Base-by-base conservation (phyloP, 371 early-diverging fungal genomes). In the Funneliformis caledonium region DNA sequence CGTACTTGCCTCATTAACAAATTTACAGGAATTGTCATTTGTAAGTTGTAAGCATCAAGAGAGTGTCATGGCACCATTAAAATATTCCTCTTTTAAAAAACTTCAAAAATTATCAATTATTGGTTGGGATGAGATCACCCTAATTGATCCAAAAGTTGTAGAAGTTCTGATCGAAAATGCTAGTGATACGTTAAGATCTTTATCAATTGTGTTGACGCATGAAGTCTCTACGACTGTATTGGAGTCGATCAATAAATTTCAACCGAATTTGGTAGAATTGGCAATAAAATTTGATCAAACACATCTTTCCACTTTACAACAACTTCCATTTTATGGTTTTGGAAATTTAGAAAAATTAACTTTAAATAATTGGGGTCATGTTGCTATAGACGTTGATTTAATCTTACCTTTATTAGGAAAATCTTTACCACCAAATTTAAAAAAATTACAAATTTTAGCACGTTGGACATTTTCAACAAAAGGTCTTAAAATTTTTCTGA, bases 61-160 rank as follows among this genome's bases (percentile, higher is more conserved):
- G 47, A 43, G n/a, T 47, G 70, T 70, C 22, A 45, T 70, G 47
- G 26, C n/a, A 19, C 70, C 70, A 26, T 48, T 70, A n/a, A 42
- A 45, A 43, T 70, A 43, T 47, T 16, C 45, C 47, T 70, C 70
- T 45, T 70, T 22, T 47, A 70, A 10, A 12, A 45, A 70, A 47
- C 70, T 70, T 70, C 45, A 70, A 70, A 70, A 70, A 70, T 70
- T 70, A 11, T 42, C 45, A 45, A 70, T 70, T 2, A 70, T 43
- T 22, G 70, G 70, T 43, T 70, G 45, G 22, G 42, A 70, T 43
- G 70, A 47, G 19, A 70, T n/a, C 12, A 70, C 22, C 11, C 22
- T 11, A 11, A 70, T 70, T 45, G 22, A 42, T 43, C 26, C 47
- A 48, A 45, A 70, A 43, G 19, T 70, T 16, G 22, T 70, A 10